Base-by-base conservation (phyloP, 1,284 basidiomycete species). In the Porphyrellus sp. region DNA sequence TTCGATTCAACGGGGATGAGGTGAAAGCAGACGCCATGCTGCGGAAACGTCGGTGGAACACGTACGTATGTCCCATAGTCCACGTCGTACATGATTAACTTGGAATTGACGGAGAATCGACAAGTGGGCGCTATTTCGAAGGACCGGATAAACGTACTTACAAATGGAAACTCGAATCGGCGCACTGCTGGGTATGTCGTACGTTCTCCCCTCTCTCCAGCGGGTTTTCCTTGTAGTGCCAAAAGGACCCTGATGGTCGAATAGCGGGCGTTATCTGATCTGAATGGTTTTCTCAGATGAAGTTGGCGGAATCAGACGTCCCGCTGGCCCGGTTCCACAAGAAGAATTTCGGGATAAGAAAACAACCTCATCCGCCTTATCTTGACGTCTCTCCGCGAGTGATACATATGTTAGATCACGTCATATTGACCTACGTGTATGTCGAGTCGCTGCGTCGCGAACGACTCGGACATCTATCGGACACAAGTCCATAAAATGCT, bases 91-190 rank as follows among this genome's bases (percentile, higher is more conserved):
- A 6, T 37, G 13, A 33, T 33, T 52, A 51, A 60, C 35, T n/a
- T n/a, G n/a, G 8, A 8, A 30, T 20, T 21, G 35, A 46, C 24
- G 33, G n/a, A 18, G 18, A 38, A 28, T 16, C 8, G 3, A 40
- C 18, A 49, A 70, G 64, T 34, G 60, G 66, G 4, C 64, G 64
- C 13, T 63, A 56, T 49, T 66, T 69, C 37, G n/a, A 38, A 43
- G 64, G 64, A 23, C 68, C 67, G 0, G 64, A 66, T 25, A 61
- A 55, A n/a, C 51, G 24, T 23, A 46, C 24, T 37, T 70, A 66
- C 41, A 66, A 69, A 25, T 70, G 64, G 64, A 68, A 68, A 37
- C 48, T 68, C 1, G 62, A 63, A 18, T 33, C 50, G 1, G 49
- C 52, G 11, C 47, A 67, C 21, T 65, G 57, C 34, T 63, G 55